Percentiles rank a stretch among this genome's conserved stretches.
Evolutionary conservation across 169 alveolate genomes (phyloP).

Genomic region (Plasmodium cynomolgi): DNA sequence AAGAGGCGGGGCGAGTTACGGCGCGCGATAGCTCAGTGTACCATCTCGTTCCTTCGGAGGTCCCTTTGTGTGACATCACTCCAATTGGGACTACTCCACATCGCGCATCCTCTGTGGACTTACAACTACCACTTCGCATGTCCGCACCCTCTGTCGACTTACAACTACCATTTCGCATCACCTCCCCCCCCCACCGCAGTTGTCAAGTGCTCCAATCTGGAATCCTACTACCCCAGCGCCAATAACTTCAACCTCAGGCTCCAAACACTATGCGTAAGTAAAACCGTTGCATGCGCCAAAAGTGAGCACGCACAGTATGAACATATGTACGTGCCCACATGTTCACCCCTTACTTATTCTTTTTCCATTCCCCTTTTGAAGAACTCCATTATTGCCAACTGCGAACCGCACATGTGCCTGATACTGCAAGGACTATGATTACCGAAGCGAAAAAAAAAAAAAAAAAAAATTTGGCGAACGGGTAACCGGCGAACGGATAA

Average conservation of each 20-base stretch:
- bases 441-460: neutral
- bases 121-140: neutral
- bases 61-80: neutral
- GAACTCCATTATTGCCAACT: constrained; percentile 66
- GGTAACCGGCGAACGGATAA: neutral
- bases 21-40: neutral
- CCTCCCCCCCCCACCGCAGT: constrained; percentile 2
- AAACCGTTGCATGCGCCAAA: neutral
- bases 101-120: neutral
- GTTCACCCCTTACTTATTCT: neutral
- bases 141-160: too few species aligned
- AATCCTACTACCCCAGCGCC: constrained; percentile 38
- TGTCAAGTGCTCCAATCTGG: constrained; percentile 46
- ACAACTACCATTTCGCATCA: neutral
- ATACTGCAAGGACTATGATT: constrained; percentile 2
- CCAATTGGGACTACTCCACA: neutral
- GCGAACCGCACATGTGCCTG: constrained; percentile 52
- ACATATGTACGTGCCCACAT: neutral
- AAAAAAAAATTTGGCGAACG: neutral
- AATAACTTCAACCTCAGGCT: constrained; percentile 28
- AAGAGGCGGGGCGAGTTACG: neutral
- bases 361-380: constrained; percentile 11
- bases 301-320: neutral
- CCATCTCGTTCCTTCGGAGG: neutral
- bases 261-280: constrained; percentile 22